These are phyloP conservation scores for Starmerella powellii DNA, from an alignment of 805 yeast genomes.

Conservation along the genomic window DNA sequence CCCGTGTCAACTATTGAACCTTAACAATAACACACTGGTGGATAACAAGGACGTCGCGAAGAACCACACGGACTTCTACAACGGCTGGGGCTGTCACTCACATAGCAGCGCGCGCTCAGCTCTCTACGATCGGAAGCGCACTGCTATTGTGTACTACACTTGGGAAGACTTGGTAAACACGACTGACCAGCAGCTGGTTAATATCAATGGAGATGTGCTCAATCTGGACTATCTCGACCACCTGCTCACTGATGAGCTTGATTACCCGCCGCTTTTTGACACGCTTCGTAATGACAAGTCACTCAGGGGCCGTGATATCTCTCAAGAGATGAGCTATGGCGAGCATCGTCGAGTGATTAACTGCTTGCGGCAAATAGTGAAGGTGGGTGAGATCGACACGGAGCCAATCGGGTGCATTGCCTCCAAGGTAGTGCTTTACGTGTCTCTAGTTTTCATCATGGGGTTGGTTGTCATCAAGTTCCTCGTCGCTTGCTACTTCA, in stretches of 20 bases:
- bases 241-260: conserved; percentile 56
- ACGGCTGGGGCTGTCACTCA: conserved; percentile 90
- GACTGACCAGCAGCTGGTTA: conserved; percentile 63
- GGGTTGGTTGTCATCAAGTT: conserved; percentile 70
- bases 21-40: conserved; percentile 55
- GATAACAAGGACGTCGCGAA: conserved; percentile 38
- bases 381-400: conserved; percentile 81
- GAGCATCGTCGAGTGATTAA: conserved; percentile 61
- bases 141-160: conserved; percentile 71
- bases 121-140: conserved; percentile 46
- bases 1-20: conserved; percentile 58
- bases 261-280: conserved; percentile 63
- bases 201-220: conserved; percentile 78
- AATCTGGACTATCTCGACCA: conserved; percentile 69
- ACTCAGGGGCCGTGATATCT: conserved; percentile 69
- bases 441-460: conserved; percentile 73
- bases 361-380: conserved; percentile 73
- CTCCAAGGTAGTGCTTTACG: conserved; percentile 65
- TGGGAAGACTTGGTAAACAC: conserved; percentile 71
- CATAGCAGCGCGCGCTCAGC: conserved; percentile 53
- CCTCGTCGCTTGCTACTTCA: conserved; percentile 74
- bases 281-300: conserved; percentile 42
- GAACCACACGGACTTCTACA: conserved; percentile 41
- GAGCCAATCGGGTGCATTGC: conserved; percentile 91
- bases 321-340: conserved; percentile 54